These are phyloP conservation scores for Globisporangium middletonii DNA, from an alignment of 352 stramenopile genomes.

Conservation along the genomic window DNA sequence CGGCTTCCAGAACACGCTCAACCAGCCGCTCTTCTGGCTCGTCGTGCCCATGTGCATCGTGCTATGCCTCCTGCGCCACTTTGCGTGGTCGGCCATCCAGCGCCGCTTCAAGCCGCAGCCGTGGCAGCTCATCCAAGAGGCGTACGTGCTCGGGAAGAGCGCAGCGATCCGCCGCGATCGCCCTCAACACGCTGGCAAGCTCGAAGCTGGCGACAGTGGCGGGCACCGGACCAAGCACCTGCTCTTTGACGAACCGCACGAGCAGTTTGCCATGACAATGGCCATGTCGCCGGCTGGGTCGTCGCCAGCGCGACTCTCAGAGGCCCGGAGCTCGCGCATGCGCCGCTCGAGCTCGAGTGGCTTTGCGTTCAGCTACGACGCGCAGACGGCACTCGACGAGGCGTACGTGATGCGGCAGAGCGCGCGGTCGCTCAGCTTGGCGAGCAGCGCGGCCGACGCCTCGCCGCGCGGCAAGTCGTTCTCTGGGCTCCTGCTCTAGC, in stretches of 20 bases:
- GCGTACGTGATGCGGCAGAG: slow-evolving; percentile 41
- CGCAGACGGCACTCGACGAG: slow-evolving; percentile 68
- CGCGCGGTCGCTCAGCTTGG: background rate
- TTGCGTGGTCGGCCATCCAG: slow-evolving; percentile 63
- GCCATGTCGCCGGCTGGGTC: slow-evolving; percentile 12
- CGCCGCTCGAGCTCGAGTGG: slow-evolving; percentile 60
- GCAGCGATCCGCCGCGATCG: no score
- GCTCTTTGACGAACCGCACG: background rate
- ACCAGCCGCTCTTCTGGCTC: slow-evolving; percentile 60
- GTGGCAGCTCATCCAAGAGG: slow-evolving; percentile 82
- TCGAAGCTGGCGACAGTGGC: slow-evolving; percentile 31
- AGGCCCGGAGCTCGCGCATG: slow-evolving; percentile 27
- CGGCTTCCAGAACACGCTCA: slow-evolving; percentile 69
- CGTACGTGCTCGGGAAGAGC: slow-evolving; percentile 36
- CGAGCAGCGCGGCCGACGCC: background rate
- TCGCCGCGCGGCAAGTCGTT: background rate
- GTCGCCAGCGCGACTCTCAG: background rate
- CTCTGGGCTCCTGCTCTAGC: background rate
- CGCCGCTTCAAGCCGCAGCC: slow-evolving; percentile 64
- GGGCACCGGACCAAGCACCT: background rate
- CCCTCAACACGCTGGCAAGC: background rate
- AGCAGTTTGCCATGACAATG: slow-evolving; percentile 24
- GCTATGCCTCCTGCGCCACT: slow-evolving; percentile 60
- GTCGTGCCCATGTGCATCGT: slow-evolving; percentile 50
- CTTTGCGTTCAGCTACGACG: slow-evolving; percentile 81